These are phyloP conservation scores for Phytophthora chlamydospora DNA, from an alignment of 352 stramenopile genomes.

Conservation along the genomic window DNA sequence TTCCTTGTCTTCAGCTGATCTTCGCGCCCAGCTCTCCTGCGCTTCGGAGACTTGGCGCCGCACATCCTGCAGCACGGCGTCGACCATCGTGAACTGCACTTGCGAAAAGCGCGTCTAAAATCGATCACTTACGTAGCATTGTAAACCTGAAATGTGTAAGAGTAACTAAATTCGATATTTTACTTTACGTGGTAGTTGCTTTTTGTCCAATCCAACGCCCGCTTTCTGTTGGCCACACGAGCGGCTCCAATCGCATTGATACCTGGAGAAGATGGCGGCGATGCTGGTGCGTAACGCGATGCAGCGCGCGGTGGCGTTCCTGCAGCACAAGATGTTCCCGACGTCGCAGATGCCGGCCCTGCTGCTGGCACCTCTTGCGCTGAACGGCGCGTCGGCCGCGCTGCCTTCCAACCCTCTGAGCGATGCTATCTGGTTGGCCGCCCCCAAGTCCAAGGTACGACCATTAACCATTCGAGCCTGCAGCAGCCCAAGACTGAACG, in stretches of 20 bases:
- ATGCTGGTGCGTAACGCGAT: constrained; percentile 74
- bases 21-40: constrained; percentile 27
- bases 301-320: constrained; percentile 64
- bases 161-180: too few relatives aligned
- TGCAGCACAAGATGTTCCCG: constrained; percentile 60
- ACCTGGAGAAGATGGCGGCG: constrained; percentile 48
- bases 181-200: too few relatives aligned
- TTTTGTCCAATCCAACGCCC: too few relatives aligned
- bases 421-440: constrained; percentile 81
- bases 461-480: not conserved
- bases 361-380: constrained; percentile 25
- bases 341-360: constrained; percentile 40
- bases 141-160: not conserved
- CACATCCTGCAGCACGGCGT: constrained; percentile 35
- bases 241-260: constrained; percentile 22
- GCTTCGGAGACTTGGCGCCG: constrained; percentile 34
- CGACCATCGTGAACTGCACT: constrained; percentile 4
- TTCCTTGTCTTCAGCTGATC: not conserved
- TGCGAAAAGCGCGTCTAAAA: not conserved
- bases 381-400: constrained; percentile 42
- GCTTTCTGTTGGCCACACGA: constrained; percentile 34
- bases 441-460: constrained; percentile 88
- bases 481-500: not conserved
- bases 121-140: not conserved
- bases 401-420: constrained; percentile 59